Evolutionary conservation across 495 filamentous ascomycete genomes (phyloP), one percentile per base, ranked within the genome.

Genomic region (Podospora tetraspora): DNA sequence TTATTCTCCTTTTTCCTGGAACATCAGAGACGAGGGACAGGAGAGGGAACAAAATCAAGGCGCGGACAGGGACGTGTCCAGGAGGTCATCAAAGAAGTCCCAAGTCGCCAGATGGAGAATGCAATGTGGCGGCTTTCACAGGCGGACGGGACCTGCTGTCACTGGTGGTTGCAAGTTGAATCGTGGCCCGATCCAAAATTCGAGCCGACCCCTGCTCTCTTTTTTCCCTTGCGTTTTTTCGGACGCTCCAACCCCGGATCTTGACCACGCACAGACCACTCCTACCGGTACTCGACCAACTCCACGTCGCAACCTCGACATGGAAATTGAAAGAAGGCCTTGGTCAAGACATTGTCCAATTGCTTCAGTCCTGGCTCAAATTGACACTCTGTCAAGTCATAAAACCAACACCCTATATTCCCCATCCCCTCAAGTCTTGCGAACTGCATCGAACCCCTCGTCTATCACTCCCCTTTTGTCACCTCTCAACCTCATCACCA

Each of bases 181-280:
- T 78, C 76, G 76, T 79, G 77, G 77, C 77, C 77, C 32, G 29
- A 29, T 79, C 74, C 69, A 77, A 73, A 75, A 69, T 62, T 66
- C 56, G 62, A 30, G 64, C 69, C 68, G 69, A 56, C 37, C 62
- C 32, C 32, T 52, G 62, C 62, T 64, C 61, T 21, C 19, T 25
- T 59, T 29, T 29, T 60, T 9, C 27, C 27, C 27, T 27, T 30
- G 4, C 4, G 13, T 25, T 59, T 27, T 60, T 24, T 29, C 58
- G 58, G 62, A 58, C 69, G 59, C 66, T 59, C 63, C 57, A 73
- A 73, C 64, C 68, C 68, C 68, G 65, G 68, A 73, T 67, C 58
- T 70, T 25, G 19, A 43, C 13, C 13, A 16, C 34, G 34, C 34
- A 43, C 34, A 16, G 34, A 43, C 34, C 34, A 43, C 13, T 30